These are phyloP conservation scores for Oropetium thomaeum DNA, from an alignment of 176 grass and related monocot genomes.

Conservation along the genomic window DNA sequence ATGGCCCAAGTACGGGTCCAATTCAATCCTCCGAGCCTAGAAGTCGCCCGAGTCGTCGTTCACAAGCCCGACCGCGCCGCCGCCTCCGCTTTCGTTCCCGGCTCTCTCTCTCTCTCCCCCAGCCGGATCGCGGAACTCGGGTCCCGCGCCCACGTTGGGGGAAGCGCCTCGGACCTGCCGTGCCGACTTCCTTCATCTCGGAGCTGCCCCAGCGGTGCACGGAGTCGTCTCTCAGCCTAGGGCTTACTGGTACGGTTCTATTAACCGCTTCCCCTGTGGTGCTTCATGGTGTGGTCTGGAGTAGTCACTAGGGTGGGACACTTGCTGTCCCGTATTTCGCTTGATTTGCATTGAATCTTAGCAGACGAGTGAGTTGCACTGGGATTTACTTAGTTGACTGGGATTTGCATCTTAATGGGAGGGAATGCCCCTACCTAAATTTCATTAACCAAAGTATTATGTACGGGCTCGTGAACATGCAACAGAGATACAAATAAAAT, in stretches of 20 bases:
- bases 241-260: slow-evolving; percentile 12
- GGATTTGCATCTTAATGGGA: too few species aligned
- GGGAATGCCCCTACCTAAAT: too few species aligned
- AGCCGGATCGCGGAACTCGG: slow-evolving; percentile 22
- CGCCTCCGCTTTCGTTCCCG: neutral
- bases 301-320: neutral
- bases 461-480: too few species aligned
- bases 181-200: neutral
- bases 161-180: neutral
- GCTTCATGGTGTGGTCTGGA: neutral
- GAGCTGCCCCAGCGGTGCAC: neutral
- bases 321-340: neutral
- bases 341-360: neutral
- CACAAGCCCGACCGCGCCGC: neutral
- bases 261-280: neutral
- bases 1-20: neutral
- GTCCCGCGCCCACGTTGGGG: neutral
- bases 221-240: neutral
- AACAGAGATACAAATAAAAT: too few species aligned
- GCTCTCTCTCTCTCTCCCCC: neutral
- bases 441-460: too few species aligned
- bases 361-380: neutral
- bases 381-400: neutral
- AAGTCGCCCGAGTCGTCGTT: neutral
- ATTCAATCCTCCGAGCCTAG: neutral